These are phyloP conservation scores for Penicillium parvum DNA, from an alignment of 495 filamentous ascomycete genomes.

Conservation along the genomic window DNA sequence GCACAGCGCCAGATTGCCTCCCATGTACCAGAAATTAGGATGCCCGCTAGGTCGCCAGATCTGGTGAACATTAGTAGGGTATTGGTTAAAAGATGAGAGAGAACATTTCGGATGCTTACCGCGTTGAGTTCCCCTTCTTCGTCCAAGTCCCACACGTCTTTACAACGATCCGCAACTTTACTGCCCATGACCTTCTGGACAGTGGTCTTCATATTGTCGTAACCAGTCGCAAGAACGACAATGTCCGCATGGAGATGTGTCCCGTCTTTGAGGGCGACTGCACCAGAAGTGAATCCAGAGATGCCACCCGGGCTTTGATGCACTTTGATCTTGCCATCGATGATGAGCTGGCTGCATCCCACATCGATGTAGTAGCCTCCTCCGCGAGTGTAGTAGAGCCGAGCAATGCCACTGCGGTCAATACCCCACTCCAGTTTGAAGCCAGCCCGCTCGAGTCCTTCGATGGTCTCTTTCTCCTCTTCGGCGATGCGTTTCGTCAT, in stretches of 20 bases:
- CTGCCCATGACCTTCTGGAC: conserved; percentile 59
- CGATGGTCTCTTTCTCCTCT: conserved; percentile 45
- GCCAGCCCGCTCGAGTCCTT: conserved; percentile 55
- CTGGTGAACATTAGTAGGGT: too few relatives aligned
- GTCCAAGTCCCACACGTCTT: conserved; percentile 72
- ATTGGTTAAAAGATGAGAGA: too few relatives aligned
- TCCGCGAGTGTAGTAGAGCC: conserved; percentile 61
- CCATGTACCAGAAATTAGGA: conserved; percentile 70
- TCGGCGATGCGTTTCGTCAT: too few relatives aligned
- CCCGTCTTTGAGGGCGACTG: conserved; percentile 8
- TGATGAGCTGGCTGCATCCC: conserved; percentile 54
- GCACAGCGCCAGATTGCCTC: conserved; percentile 65
- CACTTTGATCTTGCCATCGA: conserved; percentile 62
- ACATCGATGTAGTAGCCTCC: conserved; percentile 73
- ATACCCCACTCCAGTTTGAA: conserved; percentile 57
- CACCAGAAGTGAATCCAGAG: conserved; percentile 29
- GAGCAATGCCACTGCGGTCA: conserved; percentile 52
- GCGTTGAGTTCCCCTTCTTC: conserved; percentile 68
- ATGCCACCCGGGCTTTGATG: conserved; percentile 58
- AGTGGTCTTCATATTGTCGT: conserved; percentile 13
- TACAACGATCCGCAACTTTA: conserved; percentile 54
- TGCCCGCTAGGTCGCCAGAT: conserved; percentile 51
- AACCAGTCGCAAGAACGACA: not conserved
- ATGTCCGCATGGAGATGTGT: not conserved
- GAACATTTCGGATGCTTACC: too few relatives aligned